These are phyloP conservation scores for Cubamyces lactineus DNA, from an alignment of 768 basidiomycete genomes.

Conservation along the genomic window DNA sequence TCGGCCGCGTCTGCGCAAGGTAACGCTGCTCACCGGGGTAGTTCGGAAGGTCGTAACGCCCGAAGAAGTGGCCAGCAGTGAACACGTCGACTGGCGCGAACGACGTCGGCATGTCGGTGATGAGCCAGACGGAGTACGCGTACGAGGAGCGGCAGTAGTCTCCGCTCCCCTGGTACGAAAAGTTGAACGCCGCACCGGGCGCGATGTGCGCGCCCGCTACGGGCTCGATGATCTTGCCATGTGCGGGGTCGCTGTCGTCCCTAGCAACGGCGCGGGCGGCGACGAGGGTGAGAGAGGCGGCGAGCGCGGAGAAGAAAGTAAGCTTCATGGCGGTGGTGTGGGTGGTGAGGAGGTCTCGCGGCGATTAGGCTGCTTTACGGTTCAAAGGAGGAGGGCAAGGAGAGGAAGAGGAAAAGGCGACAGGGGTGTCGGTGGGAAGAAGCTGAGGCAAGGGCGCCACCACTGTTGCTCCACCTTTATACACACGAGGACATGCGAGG, in stretches of 20 bases:
- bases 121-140: constrained; percentile 45
- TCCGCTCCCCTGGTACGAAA: constrained; percentile 41
- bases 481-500: neutral
- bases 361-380: constrained; percentile 12
- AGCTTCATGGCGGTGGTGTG: constrained; percentile 7
- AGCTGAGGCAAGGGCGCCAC: neutral
- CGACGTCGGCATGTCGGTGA: constrained; percentile 37
- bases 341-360: neutral
- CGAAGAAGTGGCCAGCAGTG: constrained; percentile 47
- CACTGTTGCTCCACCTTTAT: constrained; percentile 1
- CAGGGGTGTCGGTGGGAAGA: neutral
- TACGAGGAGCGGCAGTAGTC: constrained; percentile 49
- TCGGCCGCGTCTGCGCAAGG: neutral
- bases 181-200: constrained; percentile 47
- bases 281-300: constrained; percentile 12
- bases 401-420: neutral
- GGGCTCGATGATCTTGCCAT: constrained; percentile 37
- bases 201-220: constrained; percentile 39
- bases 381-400: neutral
- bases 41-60: constrained; percentile 46
- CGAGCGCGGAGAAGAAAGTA: constrained; percentile 9
- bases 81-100: constrained; percentile 35
- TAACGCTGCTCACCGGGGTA: constrained; percentile 42
- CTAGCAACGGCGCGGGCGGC: constrained; percentile 8
- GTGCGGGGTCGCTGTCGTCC: constrained; percentile 13